phyloP scores from a whole-genome alignment of 2,329 filamentous ascomycete genomes.

The Epichloe hybrida region DNA sequence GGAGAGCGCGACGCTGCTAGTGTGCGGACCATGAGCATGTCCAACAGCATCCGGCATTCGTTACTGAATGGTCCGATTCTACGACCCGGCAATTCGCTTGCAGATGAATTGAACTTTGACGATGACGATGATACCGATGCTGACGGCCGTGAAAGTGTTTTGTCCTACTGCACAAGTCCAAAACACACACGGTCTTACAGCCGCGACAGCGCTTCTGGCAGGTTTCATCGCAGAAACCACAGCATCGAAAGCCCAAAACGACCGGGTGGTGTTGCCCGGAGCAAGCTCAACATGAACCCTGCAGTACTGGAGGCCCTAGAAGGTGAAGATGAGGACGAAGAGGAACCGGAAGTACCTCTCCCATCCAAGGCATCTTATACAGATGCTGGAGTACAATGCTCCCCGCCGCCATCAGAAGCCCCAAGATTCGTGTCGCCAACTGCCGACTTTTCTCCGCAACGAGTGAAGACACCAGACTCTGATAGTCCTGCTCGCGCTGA shows the following conservation, averaged over 20 bases:
- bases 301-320: slow-evolving; percentile 43
- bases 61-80: slow-evolving; percentile 45
- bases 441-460: slow-evolving; percentile 22
- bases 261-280: slow-evolving; percentile 39
- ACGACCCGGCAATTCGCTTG: slow-evolving; percentile 59
- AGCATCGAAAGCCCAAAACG: slow-evolving; percentile 46
- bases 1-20: slow-evolving; percentile 61
- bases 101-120: slow-evolving; percentile 82
- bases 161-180: slow-evolving; percentile 33
- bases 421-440: slow-evolving; percentile 25
- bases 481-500: slow-evolving; percentile 33
- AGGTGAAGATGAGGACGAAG: slow-evolving; percentile 40
- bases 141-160: slow-evolving; percentile 50
- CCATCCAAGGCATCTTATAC: slow-evolving; percentile 42
- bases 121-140: slow-evolving; percentile 59
- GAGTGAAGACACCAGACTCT: slow-evolving; percentile 26
- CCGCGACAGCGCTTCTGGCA: slow-evolving; percentile 38
- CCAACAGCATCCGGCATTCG: slow-evolving; percentile 62
- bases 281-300: slow-evolving; percentile 39
- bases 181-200: slow-evolving; percentile 41
- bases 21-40: slow-evolving; percentile 56
- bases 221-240: slow-evolving; percentile 39
- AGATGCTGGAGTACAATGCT: slow-evolving; percentile 70
- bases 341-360: slow-evolving; percentile 20
- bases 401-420: slow-evolving; percentile 58